Evolutionary conservation across 2,329 filamentous ascomycete species (phyloP), one percentile per base, ranked within the genome.

Genomic region (Verticillium albo-atrum): DNA sequence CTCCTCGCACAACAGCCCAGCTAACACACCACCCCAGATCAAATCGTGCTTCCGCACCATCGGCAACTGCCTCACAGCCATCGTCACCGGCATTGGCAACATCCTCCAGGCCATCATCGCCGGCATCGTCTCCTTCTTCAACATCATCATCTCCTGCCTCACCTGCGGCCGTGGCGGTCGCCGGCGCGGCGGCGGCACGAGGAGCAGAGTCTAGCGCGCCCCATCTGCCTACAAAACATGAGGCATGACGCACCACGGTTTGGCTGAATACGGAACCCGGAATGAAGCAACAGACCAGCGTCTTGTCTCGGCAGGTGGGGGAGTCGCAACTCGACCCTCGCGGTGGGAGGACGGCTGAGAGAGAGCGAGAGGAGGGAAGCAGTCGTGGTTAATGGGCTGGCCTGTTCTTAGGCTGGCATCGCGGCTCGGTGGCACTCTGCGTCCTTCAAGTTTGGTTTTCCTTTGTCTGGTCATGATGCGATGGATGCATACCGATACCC

Each of bases 31-130:
- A 30, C 37, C 47, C 61, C 65, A 89, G 86, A 80, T 90, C 71
- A 67, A 79, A 69, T 77, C 77, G 68, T 72, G 84, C 71, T 81
- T 89, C 75, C 82, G 77, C 64, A 82, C 87, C 67, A 87, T 91
- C 72, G 89, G 88, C 58, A 77, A 77, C 64, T 82, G 81, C 70
- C 80, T 91, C 62, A 90, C 89, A 82, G 83, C 84, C 68, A 81
- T 91, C 67, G 81, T 91, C 66, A 82, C 84, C 65, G 87, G 83
- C 67, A 85, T 91, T 67, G 88, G 84, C 58, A 71, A 75, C 64
- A 83, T 90, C 74, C 77, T 89, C 57, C 82, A 81, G 64, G 85
- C 86, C 67, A 88, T 91, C 70, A 83, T 91, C 73, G 81, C 80
- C 72, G 89, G 85, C 68, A 74, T 91, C 68, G 85, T 89, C 63